Conservation (phyloP, 768 basidiomycete species). For the Amanita thiersii region DNA sequence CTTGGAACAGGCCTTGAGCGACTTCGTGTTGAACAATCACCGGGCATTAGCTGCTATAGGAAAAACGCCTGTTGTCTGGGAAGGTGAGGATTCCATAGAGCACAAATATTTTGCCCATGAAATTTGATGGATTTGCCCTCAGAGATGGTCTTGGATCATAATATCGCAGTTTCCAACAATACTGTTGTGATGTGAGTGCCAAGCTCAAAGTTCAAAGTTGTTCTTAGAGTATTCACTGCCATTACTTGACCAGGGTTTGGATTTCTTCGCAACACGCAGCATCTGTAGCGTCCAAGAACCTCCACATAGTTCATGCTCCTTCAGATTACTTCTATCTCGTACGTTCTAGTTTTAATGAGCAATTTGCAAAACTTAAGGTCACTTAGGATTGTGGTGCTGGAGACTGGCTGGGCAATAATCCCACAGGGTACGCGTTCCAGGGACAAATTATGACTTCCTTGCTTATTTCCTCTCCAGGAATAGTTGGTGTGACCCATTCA, state of each 20-base stretch:
- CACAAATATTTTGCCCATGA: constrained; percentile 15
- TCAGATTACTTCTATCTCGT: constrained; percentile 75
- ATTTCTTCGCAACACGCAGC: constrained; percentile 55
- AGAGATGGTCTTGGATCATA: constrained; percentile 60
- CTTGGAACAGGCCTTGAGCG: constrained; percentile 56
- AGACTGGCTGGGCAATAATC: constrained; percentile 53
- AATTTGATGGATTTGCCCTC: constrained; percentile 24
- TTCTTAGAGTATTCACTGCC: constrained; percentile 5
- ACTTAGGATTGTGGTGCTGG: constrained; percentile 62
- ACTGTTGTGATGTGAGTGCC: constrained; percentile 57
- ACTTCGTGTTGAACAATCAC: constrained; percentile 57
- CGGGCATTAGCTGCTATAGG: constrained; percentile 40
- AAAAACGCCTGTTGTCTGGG: constrained; percentile 81
- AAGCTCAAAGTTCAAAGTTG: no score
- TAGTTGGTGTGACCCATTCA: constrained; percentile 76
- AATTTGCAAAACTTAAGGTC: neutral
- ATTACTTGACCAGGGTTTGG: constrained; percentile 46
- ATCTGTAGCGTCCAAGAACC: constrained; percentile 52
- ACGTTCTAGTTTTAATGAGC: constrained; percentile 13
- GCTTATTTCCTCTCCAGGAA: constrained; percentile 34
- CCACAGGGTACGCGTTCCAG: constrained; percentile 25
- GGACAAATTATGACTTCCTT: neutral
- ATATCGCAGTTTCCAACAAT: constrained; percentile 37
- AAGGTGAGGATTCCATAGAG: constrained; percentile 32
- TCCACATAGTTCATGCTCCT: constrained; percentile 57